Evolutionary conservation across 768 basidiomycete species (phyloP).

Genomic region (Pleurotus ostreatus): DNA sequence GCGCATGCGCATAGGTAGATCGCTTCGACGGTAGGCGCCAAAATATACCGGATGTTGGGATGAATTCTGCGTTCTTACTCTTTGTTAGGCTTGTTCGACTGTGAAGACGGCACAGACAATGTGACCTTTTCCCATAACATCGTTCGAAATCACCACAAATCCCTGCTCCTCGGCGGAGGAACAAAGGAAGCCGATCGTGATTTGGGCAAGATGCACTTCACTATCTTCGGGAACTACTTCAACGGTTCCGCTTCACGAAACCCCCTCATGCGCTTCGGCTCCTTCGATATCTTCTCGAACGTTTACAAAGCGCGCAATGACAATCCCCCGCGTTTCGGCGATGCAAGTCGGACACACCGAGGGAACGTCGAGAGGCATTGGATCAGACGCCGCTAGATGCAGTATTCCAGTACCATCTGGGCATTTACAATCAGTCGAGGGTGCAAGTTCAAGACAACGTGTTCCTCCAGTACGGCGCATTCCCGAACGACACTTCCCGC

Average conservation of each 20-base stretch:
- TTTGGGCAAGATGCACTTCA: slow-evolving; percentile 15
- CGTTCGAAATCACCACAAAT: slow-evolving; percentile 17
- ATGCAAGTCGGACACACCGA: neutral
- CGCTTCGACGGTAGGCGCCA: slow-evolving; percentile 12
- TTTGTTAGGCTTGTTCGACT: slow-evolving; percentile 13
- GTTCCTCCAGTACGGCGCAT: slow-evolving; percentile 13
- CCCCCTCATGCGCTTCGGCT: slow-evolving; percentile 16
- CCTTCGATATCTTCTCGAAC: slow-evolving; percentile 16
- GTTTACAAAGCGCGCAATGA: slow-evolving; percentile 12
- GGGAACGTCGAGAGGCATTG: neutral
- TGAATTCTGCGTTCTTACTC: neutral
- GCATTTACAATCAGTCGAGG: slow-evolving; percentile 13
- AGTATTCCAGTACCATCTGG: slow-evolving; percentile 13
- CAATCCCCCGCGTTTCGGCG: neutral
- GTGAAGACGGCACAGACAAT: slow-evolving; percentile 16
- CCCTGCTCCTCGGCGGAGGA: slow-evolving; percentile 12
- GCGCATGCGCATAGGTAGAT: slow-evolving; percentile 9
- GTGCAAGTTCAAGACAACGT: slow-evolving; percentile 15
- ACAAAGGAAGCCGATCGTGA: slow-evolving; percentile 14
- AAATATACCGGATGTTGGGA: neutral
- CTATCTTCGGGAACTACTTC: slow-evolving; percentile 15
- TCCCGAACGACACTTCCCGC: slow-evolving; percentile 10
- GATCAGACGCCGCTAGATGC: slow-evolving; percentile 10
- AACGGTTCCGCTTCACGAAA: slow-evolving; percentile 14
- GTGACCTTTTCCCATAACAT: slow-evolving; percentile 18